phyloP scores from a whole-genome alignment of 176 grass and related monocot genomes.

The Phyllostachys edulis region DNA sequence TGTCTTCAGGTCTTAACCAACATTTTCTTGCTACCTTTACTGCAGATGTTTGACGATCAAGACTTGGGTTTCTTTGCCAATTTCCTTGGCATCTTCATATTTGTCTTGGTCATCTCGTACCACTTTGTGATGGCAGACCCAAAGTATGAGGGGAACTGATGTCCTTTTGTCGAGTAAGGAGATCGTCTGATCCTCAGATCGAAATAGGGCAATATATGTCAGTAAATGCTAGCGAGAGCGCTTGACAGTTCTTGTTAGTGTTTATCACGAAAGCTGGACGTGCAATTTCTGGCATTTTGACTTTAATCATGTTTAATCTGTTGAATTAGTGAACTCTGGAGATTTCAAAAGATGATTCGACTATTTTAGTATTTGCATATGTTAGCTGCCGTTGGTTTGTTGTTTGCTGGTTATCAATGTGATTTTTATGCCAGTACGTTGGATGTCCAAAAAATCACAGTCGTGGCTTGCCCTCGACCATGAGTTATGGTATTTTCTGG shows the following conservation, averaged over 20 bases:
- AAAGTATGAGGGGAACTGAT: conserved; percentile 76
- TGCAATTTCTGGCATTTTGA: background rate
- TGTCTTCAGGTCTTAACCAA: background rate
- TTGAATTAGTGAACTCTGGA: conserved; percentile 5
- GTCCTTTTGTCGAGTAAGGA: background rate
- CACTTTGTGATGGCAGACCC: conserved; percentile 87
- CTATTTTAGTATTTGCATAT: background rate
- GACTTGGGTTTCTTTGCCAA: conserved; percentile 93
- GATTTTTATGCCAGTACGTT: too few species aligned
- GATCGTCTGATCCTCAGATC: background rate
- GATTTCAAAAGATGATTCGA: background rate
- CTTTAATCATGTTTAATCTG: background rate
- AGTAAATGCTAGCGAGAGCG: background rate
- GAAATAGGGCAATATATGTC: background rate
- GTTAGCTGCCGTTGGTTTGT: background rate
- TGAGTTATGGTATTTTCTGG: too few species aligned
- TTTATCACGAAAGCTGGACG: background rate
- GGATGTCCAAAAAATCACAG: too few species aligned
- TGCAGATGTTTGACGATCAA: conserved; percentile 95
- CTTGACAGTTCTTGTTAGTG: background rate
- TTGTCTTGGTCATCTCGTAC: conserved; percentile 72
- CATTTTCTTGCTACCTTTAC: conserved; percentile 4
- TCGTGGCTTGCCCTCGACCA: too few species aligned
- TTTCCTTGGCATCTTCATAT: conserved; percentile 89
- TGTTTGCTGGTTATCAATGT: background rate